Percentiles rank a stretch among this genome's conserved stretches.
Evolutionary conservation across 441 rosid genomes (phyloP).

Genomic region (Mallotus repandus): DNA sequence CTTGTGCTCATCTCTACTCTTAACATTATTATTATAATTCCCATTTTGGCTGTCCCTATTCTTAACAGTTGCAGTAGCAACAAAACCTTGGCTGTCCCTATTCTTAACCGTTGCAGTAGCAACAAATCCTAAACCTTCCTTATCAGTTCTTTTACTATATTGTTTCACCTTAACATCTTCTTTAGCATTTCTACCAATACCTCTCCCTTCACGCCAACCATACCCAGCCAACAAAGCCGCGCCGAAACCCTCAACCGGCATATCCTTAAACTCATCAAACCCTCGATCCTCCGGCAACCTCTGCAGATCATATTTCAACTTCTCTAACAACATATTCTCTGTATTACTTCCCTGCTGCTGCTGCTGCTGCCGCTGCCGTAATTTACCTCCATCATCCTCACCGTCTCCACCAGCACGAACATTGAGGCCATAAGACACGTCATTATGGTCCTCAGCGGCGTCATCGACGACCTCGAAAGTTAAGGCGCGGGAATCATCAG

Average conservation of each 20-base stretch:
- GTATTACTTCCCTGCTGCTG: not conserved
- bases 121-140: constrained; percentile 64
- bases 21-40: not conserved
- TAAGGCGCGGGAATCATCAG: constrained; percentile 37
- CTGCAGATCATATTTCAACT: constrained; percentile 46
- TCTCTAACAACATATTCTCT: constrained; percentile 48
- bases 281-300: constrained; percentile 68
- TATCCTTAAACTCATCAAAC: constrained; percentile 54
- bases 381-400: constrained; percentile 8
- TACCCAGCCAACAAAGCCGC: constrained; percentile 76
- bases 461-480: constrained; percentile 50
- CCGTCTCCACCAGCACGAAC: constrained; percentile 31
- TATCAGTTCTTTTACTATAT: constrained; percentile 41
- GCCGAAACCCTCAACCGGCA: constrained; percentile 74
- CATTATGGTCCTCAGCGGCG: constrained; percentile 22
- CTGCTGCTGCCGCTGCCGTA: constrained; percentile 4
- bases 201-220: constrained; percentile 81
- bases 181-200: constrained; percentile 68
- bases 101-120: not conserved
- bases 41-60: constrained; percentile 23
- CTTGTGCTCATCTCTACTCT: constrained; percentile 6
- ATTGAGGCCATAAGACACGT: constrained; percentile 58
- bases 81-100: not conserved
- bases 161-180: constrained; percentile 59
- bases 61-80: not conserved